Evolutionary conservation across 139 green algal genomes (phyloP).

Genomic region (Coccomyxa sp.): DNA sequence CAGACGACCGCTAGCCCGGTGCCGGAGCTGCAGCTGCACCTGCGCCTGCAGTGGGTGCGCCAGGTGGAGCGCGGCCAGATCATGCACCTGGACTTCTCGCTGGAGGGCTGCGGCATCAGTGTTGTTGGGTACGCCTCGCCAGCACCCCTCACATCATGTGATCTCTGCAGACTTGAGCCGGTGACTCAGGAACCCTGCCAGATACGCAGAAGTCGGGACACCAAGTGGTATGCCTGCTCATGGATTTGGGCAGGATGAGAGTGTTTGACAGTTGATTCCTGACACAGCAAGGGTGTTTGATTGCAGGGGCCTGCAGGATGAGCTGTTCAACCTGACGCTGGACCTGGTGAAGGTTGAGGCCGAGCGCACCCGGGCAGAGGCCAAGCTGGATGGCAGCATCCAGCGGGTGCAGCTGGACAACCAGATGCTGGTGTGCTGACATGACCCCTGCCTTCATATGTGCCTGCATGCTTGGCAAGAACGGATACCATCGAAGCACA

Average conservation of each 20-base stretch:
- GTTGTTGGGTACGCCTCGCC: constrained; percentile 40
- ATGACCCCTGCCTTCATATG: neutral
- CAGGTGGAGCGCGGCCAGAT: constrained; percentile 31
- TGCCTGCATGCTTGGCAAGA: no score
- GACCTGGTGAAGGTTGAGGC: constrained; percentile 15
- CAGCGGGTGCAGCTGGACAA: constrained; percentile 80
- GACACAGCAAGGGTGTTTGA: no score
- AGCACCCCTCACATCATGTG: no score
- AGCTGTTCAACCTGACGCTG: constrained; percentile 79
- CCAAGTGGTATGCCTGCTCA: no score
- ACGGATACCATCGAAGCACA: no score
- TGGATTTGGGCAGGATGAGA: no score
- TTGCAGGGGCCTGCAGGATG: constrained; percentile 50
- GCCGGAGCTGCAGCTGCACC: constrained; percentile 32
- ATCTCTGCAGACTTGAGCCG: no score
- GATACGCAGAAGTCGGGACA: no score
- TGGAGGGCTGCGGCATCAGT: constrained; percentile 54
- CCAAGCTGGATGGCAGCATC: constrained; percentile 37
- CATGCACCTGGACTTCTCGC: constrained; percentile 46
- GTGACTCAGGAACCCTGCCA: no score
- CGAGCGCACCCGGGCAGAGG: neutral
- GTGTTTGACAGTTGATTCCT: no score
- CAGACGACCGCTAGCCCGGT: no score
- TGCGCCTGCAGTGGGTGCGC: constrained; percentile 60
- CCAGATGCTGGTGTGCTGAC: constrained; percentile 57